phyloP scores from a whole-genome alignment of 371 early-diverging fungal genomes.

The Apophysomyces ossiformis region DNA sequence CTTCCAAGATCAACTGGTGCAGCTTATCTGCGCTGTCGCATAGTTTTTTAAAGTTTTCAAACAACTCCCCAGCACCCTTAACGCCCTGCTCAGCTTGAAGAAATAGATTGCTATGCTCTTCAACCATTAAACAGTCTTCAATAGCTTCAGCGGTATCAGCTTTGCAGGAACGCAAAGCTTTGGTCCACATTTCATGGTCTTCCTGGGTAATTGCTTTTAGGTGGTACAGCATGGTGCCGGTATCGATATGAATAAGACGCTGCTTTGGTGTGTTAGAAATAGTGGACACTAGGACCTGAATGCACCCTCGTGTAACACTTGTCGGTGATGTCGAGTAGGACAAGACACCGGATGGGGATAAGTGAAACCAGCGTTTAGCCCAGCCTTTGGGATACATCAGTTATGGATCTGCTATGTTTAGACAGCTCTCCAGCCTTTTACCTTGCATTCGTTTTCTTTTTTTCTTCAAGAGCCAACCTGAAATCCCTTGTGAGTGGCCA shows the following conservation, averaged over 20 bases:
- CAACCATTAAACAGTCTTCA: background rate
- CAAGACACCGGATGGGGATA: slow-evolving; percentile 61
- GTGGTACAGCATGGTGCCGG: slow-evolving; percentile 78
- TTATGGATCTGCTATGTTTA: background rate
- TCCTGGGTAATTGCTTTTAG: slow-evolving; percentile 69
- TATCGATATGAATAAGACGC: slow-evolving; percentile 80
- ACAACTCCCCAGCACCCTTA: background rate
- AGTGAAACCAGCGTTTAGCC: slow-evolving; percentile 78
- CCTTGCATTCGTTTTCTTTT: slow-evolving; percentile 74
- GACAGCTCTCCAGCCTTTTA: slow-evolving; percentile 14
- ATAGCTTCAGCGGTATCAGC: background rate
- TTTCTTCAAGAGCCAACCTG: slow-evolving; percentile 76
- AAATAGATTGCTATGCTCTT: background rate
- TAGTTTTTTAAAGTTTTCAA: background rate
- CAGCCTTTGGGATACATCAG: slow-evolving; percentile 51
- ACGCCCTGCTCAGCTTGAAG: background rate
- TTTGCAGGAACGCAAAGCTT: slow-evolving; percentile 34
- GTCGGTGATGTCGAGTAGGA: slow-evolving; percentile 65
- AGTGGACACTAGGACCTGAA: slow-evolving; percentile 67
- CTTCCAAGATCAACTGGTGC: background rate
- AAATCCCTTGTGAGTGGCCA: slow-evolving; percentile 33
- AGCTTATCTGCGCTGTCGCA: background rate
- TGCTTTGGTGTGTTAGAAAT: slow-evolving; percentile 69
- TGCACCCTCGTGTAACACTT: slow-evolving; percentile 75
- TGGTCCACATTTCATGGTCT: slow-evolving; percentile 74